Percentiles rank a stretch among this genome's conserved stretches.
phyloP scores from a whole-genome alignment of 2,329 filamentous ascomycete species.

The Emmonsiellopsis sp. region DNA sequence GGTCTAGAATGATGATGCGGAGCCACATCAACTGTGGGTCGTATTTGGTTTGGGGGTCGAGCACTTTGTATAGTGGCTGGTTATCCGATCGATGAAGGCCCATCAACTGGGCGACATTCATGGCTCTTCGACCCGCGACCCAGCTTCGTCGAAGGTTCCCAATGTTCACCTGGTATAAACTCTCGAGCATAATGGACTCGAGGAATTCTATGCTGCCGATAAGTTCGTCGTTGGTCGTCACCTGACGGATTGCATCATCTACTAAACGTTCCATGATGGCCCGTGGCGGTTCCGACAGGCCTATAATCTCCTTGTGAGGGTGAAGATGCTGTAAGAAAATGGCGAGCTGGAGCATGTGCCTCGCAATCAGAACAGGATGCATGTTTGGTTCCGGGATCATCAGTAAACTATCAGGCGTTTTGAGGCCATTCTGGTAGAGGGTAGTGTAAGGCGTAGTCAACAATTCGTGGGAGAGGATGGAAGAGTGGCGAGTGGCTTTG shows the following conservation, averaged over 20 bases:
- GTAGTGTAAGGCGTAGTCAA: slow-evolving; percentile 2
- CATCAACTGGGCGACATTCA: slow-evolving; percentile 35
- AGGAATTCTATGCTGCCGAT: slow-evolving; percentile 31
- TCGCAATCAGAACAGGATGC: slow-evolving; percentile 43
- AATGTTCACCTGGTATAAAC: slow-evolving; percentile 27
- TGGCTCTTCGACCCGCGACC: slow-evolving; percentile 30
- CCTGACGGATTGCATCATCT: slow-evolving; percentile 20
- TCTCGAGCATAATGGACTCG: slow-evolving; percentile 36
- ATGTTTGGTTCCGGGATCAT: slow-evolving; percentile 6
- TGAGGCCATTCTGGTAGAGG: slow-evolving; percentile 3
- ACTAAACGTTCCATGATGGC: slow-evolving; percentile 22
- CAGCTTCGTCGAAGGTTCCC: slow-evolving; percentile 36
- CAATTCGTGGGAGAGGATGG: slow-evolving; percentile 6
- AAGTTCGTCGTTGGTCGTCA: slow-evolving; percentile 33
- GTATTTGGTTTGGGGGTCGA: slow-evolving; percentile 10
- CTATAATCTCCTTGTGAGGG: slow-evolving; percentile 5
- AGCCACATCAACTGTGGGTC: slow-evolving; percentile 25
- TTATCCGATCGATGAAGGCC: slow-evolving; percentile 27
- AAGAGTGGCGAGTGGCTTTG: slow-evolving; percentile 4
- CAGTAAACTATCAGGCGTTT: not conserved
- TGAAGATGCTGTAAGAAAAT: slow-evolving; percentile 41
- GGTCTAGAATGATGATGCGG: slow-evolving; percentile 29
- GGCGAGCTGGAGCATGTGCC: slow-evolving; percentile 39
- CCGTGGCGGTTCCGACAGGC: not conserved
- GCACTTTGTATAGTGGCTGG: slow-evolving; percentile 9